These are phyloP conservation scores for Ophiocordyceps camponoti-leonardi DNA, from an alignment of 2,329 filamentous ascomycete genomes.

Conservation along the genomic window DNA sequence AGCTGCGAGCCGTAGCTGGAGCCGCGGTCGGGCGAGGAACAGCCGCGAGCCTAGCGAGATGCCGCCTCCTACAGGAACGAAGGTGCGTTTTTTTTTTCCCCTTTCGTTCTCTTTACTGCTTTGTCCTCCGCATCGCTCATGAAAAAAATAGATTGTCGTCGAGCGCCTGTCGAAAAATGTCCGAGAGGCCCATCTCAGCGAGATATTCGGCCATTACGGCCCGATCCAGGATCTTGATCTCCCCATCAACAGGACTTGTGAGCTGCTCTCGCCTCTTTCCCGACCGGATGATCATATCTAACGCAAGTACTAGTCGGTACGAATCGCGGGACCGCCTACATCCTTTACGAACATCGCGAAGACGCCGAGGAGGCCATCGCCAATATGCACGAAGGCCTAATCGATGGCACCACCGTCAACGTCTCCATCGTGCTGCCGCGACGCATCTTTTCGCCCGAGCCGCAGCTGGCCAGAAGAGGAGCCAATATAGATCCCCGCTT, in stretches of 20 bases:
- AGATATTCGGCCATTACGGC: slow-evolving; percentile 86
- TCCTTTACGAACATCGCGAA: slow-evolving; percentile 59
- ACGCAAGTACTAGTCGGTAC: slow-evolving; percentile 46
- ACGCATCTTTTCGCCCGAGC: slow-evolving; percentile 65
- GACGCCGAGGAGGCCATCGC: slow-evolving; percentile 81
- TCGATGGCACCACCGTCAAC: slow-evolving; percentile 67
- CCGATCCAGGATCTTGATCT: slow-evolving; percentile 75
- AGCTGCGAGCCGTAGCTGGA: slow-evolving; percentile 11
- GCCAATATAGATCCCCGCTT: slow-evolving; percentile 37
- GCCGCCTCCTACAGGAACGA: slow-evolving; percentile 29
- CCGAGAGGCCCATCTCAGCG: slow-evolving; percentile 69
- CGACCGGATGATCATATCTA: neutral
- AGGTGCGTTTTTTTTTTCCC: slow-evolving; percentile 19
- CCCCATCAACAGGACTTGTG: slow-evolving; percentile 75
- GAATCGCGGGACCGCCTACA: slow-evolving; percentile 87
- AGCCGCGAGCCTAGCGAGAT: slow-evolving; percentile 19
- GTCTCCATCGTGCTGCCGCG: slow-evolving; percentile 80
- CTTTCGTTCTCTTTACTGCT: neutral
- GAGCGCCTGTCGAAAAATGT: slow-evolving; percentile 94
- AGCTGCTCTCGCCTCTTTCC: slow-evolving; percentile 12
- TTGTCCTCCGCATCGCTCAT: neutral
- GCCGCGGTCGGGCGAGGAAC: slow-evolving; percentile 15
- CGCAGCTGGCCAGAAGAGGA: slow-evolving; percentile 51
- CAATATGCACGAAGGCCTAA: slow-evolving; percentile 94
- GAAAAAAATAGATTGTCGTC: slow-evolving; percentile 58